A percentile compares a stretch with the other conserved stretches of the same genome.
Evolutionary conservation across 2,329 filamentous ascomycete species (phyloP).

Genomic region (Penicillium sp.): DNA sequence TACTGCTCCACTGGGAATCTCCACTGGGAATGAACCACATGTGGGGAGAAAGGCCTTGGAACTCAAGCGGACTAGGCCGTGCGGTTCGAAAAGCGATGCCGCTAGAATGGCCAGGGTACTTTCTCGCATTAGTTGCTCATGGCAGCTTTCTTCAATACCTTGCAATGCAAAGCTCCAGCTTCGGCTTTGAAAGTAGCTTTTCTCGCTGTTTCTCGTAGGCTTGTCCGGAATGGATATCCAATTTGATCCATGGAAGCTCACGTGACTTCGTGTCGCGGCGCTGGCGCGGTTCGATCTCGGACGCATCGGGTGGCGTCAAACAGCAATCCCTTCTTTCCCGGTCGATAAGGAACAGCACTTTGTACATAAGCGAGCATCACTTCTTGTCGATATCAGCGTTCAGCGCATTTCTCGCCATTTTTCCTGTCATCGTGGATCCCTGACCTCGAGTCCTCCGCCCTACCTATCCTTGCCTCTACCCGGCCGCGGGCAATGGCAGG

Average conservation of each 20-base stretch:
- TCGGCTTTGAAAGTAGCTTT: background rate
- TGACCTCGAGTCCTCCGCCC: background rate
- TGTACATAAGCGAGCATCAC: slow-evolving; percentile 16
- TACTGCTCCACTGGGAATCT: background rate
- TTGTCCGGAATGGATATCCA: background rate
- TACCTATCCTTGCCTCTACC: background rate
- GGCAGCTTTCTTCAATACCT: slow-evolving; percentile 9
- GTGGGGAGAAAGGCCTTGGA: background rate
- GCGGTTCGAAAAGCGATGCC: background rate
- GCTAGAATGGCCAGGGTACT: background rate
- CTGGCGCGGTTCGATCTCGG: slow-evolving; percentile 5
- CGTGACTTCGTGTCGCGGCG: slow-evolving; percentile 30
- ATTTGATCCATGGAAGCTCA: slow-evolving; percentile 4
- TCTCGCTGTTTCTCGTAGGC: background rate
- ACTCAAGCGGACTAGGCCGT: background rate
- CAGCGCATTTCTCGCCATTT: background rate
- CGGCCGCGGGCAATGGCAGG: slow-evolving; percentile 25
- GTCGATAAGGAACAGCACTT: slow-evolving; percentile 3
- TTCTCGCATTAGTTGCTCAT: slow-evolving; percentile 1
- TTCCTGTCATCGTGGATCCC: background rate
- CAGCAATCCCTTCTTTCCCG: background rate
- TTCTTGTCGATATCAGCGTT: background rate
- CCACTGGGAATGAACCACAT: background rate
- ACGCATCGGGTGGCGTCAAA: slow-evolving; percentile 6
- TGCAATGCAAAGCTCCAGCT: background rate